A percentile compares a stretch with the other conserved stretches of the same genome.
phyloP scores from a whole-genome alignment of 2,329 filamentous ascomycete species.

The Lizonia empirigonia region DNA sequence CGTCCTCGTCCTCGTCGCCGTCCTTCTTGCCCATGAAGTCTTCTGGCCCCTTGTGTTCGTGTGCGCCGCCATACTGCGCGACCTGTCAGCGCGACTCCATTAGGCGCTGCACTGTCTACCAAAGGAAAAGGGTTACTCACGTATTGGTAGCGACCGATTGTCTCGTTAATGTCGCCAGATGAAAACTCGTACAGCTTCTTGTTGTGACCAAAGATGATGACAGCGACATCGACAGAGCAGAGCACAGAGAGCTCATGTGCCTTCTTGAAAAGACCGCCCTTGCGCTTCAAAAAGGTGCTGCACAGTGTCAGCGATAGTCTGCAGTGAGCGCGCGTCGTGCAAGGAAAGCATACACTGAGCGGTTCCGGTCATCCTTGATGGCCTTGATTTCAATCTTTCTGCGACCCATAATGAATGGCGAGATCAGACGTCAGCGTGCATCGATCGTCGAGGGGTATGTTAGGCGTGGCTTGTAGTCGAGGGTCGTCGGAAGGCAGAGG shows the following conservation, averaged over 20 bases:
- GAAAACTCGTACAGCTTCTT: constrained; percentile 99
- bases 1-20: constrained; percentile 80
- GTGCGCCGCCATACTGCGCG: constrained; percentile 81
- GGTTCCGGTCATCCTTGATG: constrained; percentile 97
- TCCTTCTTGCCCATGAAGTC: constrained; percentile 84
- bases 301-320: constrained; percentile 30
- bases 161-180: constrained; percentile 89
- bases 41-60: constrained; percentile 92
- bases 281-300: constrained; percentile 97
- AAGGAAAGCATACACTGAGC: constrained; percentile 79
- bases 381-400: constrained; percentile 99
- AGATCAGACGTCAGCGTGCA: constrained; percentile 37
- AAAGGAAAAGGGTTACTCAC: constrained; percentile 61
- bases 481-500: constrained; percentile 32
- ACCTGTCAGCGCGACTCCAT: constrained; percentile 31
- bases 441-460: constrained; percentile 24
- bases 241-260: constrained; percentile 97
- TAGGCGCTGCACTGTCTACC: constrained; percentile 24
- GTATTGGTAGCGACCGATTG: constrained; percentile 86
- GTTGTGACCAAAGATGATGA: constrained; percentile 98
- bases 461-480: constrained; percentile 27
- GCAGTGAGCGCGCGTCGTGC: constrained; percentile 12
- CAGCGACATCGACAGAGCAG: constrained; percentile 96
- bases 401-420: constrained; percentile 73
- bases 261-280: constrained; percentile 99